Base-by-base conservation (phyloP, 345 rosid species). In the Populus alba region DNA sequence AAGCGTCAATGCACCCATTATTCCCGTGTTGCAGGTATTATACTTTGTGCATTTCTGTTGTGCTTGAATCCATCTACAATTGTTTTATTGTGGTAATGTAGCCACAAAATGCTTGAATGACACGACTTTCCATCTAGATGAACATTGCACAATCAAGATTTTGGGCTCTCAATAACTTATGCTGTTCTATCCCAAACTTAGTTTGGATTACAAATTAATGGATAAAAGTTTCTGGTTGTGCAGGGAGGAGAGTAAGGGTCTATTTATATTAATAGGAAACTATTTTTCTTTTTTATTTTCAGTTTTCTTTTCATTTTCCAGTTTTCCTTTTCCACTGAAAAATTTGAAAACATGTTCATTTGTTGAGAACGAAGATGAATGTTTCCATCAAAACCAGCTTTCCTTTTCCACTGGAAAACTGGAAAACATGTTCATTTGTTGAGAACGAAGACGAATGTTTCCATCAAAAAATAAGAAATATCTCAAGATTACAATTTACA, bases 1-100 rank as follows among this genome's bases (percentile, higher is more conserved):
- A 88, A 89, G 79, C 88, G 80, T 68, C 85, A 69, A 39, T 94
- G 97, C 83, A 63, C 68, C 74, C 98, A 94, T 82, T 87, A 74
- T 75, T 23, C 89, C 79, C 86, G 83, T 29, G 89, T 81, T 43
- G 23, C 81, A 20, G 91, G 97, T 92, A 86, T 72, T 79, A 73
- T 39, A 31, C 38, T 27, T 66, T 31, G 57, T 61, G 35, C 57
- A 38, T 35, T 74, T 35, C 29, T 25, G n/a, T 11, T 10, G 33
- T 20, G 15, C 22, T 37, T 17, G 20, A 53, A 53, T 55, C 23
- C 41, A 23, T 57, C 25, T 70, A 3, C n/a, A 3, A 20, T 23
- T 47, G 13, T 72, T 8, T 72, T 18, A 8, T 20, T 51, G 0
- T 49, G 55, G 39, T 22, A 35, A 35, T 8, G 12, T 18, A 67